Percentiles rank a stretch among this genome's conserved stretches.
Evolutionary conservation across 768 basidiomycete species (phyloP).

Genomic region (Gloeopeniophorella convolvens): DNA sequence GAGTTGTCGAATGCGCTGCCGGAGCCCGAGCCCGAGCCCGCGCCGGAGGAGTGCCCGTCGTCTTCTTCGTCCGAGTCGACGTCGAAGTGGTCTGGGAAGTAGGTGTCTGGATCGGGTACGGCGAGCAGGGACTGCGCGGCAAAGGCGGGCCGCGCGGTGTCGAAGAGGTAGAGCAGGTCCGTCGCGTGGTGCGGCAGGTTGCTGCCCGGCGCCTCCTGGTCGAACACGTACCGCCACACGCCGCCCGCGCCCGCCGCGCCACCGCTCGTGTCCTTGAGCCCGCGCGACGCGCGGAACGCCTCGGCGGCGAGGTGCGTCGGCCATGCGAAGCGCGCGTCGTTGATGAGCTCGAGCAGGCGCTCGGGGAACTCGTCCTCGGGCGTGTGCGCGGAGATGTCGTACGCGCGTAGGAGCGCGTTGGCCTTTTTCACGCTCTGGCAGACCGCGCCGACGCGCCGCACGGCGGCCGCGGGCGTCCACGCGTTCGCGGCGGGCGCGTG

Average conservation of each 20-base stretch:
- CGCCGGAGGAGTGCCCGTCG: constrained; percentile 35
- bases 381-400: constrained; percentile 60
- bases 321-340: constrained; percentile 72
- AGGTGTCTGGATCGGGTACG: constrained; percentile 28
- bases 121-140: constrained; percentile 17
- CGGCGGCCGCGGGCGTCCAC: constrained; percentile 57
- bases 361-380: constrained; percentile 62
- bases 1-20: constrained; percentile 29
- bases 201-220: constrained; percentile 66
- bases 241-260: constrained; percentile 46
- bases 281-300: constrained; percentile 1
- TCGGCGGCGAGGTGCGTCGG: constrained; percentile 60
- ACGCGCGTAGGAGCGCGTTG: constrained; percentile 55
- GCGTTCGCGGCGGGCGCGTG: constrained; percentile 55
- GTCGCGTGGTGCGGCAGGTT: constrained; percentile 63
- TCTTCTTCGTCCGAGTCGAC: constrained; percentile 25
- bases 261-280: constrained; percentile 30
- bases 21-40: too few relatives aligned
- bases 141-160: constrained; percentile 52
- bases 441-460: constrained; percentile 65
- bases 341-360: constrained; percentile 64
- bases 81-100: constrained; percentile 25
- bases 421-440: constrained; percentile 64
- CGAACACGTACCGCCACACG: constrained; percentile 80
- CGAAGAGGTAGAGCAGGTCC: constrained; percentile 74